Percentiles rank a stretch among this genome's conserved stretches.
phyloP scores from a whole-genome alignment of 2,329 filamentous ascomycete species.

The Penicillium sp. region DNA sequence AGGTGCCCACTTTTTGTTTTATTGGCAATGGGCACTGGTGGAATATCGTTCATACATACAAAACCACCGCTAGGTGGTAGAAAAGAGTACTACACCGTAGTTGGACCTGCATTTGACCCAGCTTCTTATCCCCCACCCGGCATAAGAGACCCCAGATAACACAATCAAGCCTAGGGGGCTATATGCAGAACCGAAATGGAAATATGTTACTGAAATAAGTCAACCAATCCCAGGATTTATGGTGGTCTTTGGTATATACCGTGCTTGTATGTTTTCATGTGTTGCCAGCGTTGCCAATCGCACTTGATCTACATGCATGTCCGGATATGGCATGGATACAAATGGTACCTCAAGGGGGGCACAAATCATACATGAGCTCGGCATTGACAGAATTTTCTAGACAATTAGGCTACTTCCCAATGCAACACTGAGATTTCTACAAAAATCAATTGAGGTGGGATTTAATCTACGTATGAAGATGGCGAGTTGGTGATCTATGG shows the following conservation, averaged over 20 bases:
- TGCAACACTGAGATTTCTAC: too few species aligned
- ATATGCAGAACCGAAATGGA: neutral
- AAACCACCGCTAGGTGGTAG: neutral
- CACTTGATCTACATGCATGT: neutral
- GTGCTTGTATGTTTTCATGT: neutral
- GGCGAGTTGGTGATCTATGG: neutral
- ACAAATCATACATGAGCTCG: neutral
- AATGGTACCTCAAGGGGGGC: neutral
- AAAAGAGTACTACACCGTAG: neutral
- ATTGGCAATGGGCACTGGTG: neutral
- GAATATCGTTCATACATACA: neutral
- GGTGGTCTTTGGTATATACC: neutral
- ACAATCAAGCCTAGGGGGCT: neutral
- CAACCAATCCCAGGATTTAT: neutral
- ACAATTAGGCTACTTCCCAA: neutral
- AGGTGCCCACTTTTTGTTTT: neutral
- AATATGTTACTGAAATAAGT: neutral
- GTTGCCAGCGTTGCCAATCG: neutral
- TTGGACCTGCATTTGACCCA: neutral
- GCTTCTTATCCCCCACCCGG: neutral
- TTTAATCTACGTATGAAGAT: neutral
- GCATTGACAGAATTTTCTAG: neutral
- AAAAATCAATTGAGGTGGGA: too few species aligned
- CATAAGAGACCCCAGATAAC: neutral
- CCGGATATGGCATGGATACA: neutral